Base-by-base conservation (phyloP, 164 flowering plant species). In the Magnolia kwangsiensis region DNA sequence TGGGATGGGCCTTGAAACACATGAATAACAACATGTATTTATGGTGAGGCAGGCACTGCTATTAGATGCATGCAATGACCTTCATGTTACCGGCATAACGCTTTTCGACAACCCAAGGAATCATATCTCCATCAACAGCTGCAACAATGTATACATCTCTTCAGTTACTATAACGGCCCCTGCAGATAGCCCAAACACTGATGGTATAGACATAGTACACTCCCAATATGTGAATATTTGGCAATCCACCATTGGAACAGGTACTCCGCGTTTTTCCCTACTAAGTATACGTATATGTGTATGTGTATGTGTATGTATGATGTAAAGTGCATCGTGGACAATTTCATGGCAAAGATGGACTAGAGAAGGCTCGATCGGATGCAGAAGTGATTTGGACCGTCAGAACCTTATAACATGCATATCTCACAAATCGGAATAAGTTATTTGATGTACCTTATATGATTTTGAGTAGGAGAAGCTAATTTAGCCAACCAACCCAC, bases 131-230 rank as follows among this genome's bases (percentile, higher is more conserved):
- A 16, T 68, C n/a, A 11, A 27, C 4, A n/a, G 49, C 6, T 77
- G 84, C 72, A 71, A 72, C 23, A 74, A 78, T 77, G 50, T 85
- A 4, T 69, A 74, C 51, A 19, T 77, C 5, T 72, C 69, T 11
- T 69, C 72, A 19, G 18, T 87, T 50, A 50, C 50, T 10, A 68
- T 91, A 3, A 70, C 31, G 16, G 90, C 93, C 2, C 93, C 95
- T 0, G 85, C 7, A 1, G 79, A 74, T 6, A 87, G 89, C 83
- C 87, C 50, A 16, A 85, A 85, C 82, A 83, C 86, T 1, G 87
- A 83, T 67, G 86, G 86, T 0, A 78, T 85, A 31, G 84, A 85
- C 70, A 20, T 80, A 2, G 23, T 79, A 65, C 74, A 84, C 50
- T 23, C 76, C 27, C 73, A 83, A 4, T 1, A 18, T 68, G 19